phyloP scores from a whole-genome alignment of 495 filamentous ascomycete species.

The Penicillium arizonense region DNA sequence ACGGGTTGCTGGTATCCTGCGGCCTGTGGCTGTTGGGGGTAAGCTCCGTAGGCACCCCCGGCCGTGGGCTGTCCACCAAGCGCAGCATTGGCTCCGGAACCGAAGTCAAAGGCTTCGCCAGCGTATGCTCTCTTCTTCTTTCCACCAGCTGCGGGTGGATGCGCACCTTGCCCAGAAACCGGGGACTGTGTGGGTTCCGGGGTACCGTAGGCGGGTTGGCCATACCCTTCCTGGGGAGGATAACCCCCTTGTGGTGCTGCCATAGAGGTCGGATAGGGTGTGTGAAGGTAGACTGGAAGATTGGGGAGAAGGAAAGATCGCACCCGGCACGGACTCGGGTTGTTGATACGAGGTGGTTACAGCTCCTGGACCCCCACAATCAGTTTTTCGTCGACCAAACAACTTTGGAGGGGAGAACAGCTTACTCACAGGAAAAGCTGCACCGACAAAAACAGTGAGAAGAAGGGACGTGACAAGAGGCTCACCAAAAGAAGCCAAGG shows the following conservation, averaged over 20 bases:
- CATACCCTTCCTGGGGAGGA: conserved; percentile 53
- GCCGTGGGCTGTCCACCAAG: conserved; percentile 55
- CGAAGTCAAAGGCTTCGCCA: conserved; percentile 91
- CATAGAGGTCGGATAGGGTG: conserved; percentile 34
- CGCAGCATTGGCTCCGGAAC: conserved; percentile 81
- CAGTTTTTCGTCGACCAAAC: conserved; percentile 13
- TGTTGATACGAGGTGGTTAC: conserved; percentile 22
- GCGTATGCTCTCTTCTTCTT: conserved; percentile 93
- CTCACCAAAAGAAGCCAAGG: conserved; percentile 10
- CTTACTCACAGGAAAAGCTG: conserved; percentile 1
- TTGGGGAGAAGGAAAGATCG: conserved; percentile 3
- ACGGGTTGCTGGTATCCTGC: conserved; percentile 54
- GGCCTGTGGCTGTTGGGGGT: conserved; percentile 50
- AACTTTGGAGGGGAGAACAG: neutral
- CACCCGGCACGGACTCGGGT: conserved; percentile 8
- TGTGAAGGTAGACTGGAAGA: conserved; percentile 4
- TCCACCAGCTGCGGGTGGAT: conserved; percentile 47
- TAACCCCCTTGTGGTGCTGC: conserved; percentile 66
- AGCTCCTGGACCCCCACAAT: conserved; percentile 34
- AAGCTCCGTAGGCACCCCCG: conserved; percentile 56
- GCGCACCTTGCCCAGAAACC: conserved; percentile 26
- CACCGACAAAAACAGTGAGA: neutral
- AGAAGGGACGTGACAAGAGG: conserved; percentile 3
- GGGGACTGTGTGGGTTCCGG: conserved; percentile 34
- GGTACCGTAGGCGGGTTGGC: conserved; percentile 47